Evolutionary conservation across 2,329 filamentous ascomycete genomes (phyloP).

Genomic region (Microcyclospora pomicola): DNA sequence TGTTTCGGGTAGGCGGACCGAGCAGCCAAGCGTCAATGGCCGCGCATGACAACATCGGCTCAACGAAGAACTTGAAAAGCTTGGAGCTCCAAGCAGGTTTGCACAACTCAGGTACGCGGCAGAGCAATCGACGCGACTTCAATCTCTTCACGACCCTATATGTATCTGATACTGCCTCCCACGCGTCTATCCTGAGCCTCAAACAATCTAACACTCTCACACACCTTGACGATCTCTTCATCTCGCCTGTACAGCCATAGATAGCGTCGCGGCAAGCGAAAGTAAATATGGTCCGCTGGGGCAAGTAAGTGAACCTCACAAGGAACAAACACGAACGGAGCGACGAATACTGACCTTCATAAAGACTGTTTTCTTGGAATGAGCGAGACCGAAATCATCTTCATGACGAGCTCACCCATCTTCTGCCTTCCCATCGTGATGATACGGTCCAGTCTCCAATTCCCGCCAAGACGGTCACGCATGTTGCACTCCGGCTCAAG

Average conservation of each 20-base stretch:
- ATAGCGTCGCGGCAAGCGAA: neutral
- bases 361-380: conserved; percentile 14
- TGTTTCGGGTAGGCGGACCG: no score
- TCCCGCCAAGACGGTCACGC: conserved; percentile 68
- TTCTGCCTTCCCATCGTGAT: conserved; percentile 51
- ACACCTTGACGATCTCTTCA: no score
- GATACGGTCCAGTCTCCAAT: conserved; percentile 49
- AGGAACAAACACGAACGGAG: no score
- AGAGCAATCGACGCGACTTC: no score
- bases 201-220: no score
- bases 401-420: conserved; percentile 29
- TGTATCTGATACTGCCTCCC: no score
- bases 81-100: no score
- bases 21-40: no score
- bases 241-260: neutral
- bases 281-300: conserved; percentile 10
- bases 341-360: neutral
- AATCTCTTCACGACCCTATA: no score
- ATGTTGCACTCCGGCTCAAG: conserved; percentile 75
- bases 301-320: conserved; percentile 4
- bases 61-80: no score
- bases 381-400: conserved; percentile 25
- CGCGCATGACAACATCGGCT: neutral
- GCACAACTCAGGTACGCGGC: no score
- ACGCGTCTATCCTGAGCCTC: no score